Evolutionary conservation across 495 filamentous ascomycete genomes (phyloP).

Genomic region (Penicillium cosmopolitanum): DNA sequence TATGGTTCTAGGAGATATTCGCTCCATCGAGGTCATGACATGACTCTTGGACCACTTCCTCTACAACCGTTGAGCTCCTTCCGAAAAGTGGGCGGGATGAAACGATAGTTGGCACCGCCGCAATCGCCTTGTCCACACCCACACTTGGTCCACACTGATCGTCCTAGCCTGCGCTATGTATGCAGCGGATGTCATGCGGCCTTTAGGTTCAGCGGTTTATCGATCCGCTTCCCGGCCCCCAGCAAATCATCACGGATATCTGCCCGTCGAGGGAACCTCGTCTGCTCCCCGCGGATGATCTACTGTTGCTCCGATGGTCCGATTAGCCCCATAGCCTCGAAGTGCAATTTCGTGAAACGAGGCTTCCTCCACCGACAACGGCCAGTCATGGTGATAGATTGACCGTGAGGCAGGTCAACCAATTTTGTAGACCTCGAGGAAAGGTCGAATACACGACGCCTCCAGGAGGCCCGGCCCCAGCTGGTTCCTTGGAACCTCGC

Average conservation of each 20-base stretch:
- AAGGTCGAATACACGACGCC: conserved; percentile 2
- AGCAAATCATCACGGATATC: conserved; percentile 30
- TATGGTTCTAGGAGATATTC: not conserved
- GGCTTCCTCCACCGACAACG: conserved; percentile 10
- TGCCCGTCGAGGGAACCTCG: conserved; percentile 13
- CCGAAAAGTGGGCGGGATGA: conserved; percentile 16
- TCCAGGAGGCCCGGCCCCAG: conserved; percentile 4
- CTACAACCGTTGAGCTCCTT: conserved; percentile 24
- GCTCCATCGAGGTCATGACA: conserved; percentile 5
- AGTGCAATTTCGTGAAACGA: conserved; percentile 2
- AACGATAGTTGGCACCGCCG: conserved; percentile 32
- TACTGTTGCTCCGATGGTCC: conserved; percentile 11
- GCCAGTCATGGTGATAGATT: conserved; percentile 23
- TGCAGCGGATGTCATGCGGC: conserved; percentile 40
- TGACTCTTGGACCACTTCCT: conserved; percentile 26
- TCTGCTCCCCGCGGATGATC: conserved; percentile 28
- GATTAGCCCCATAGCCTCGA: not conserved
- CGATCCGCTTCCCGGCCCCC: conserved; percentile 41
- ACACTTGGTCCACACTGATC: conserved; percentile 30
- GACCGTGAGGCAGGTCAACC: conserved; percentile 11
- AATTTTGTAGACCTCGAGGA: conserved; percentile 1
- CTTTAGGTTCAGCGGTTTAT: conserved; percentile 47
- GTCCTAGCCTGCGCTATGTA: conserved; percentile 17
- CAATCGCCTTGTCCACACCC: conserved; percentile 16
- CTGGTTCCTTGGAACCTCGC: conserved; percentile 1